Base-by-base conservation (phyloP, 441 rosid genomes). In the Populus hybrid region DNA sequence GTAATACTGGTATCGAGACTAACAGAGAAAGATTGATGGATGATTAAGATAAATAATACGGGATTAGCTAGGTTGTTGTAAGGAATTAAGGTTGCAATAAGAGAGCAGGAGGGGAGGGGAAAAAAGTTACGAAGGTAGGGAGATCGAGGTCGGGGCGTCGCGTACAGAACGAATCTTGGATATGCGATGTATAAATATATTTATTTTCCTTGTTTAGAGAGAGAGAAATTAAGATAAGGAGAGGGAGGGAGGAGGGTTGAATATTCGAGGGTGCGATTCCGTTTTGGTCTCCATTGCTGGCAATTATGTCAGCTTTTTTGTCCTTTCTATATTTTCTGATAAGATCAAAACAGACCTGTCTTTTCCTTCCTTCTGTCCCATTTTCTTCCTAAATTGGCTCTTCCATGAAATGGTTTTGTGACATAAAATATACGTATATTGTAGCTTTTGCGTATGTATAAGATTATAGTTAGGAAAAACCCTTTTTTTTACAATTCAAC, bases 71-170 rank as follows among this genome's bases (percentile, higher is more conserved):
- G 32, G 59, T n/a, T 35, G 21, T 73, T 59, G 75, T 20, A 20
- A 67, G 12, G 10, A 61, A 34, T 11, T 10, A n/a, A 10, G 73
- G 24, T 23, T 53, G 67, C 32, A 5, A 50, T 10, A 4, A 28
- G 80, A 68, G 70, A 12, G 70, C 10, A 23, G 34, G 66, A 28
- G 30, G 36, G 67, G 69, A 24, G 65, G 63, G 72, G 61, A 3
- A 30, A 12, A 30, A 53, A 42, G 38, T 12, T 18, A 20, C 6
- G 7, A 64, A 34, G 46, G 20, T 1, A 57, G 28, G 6, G 6
- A 72, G 77, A 71, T 74, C 92, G 76, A 85, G 79, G 94, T 90
- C 99, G 95, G 86, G 86, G 84, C 96, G 98, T 91, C 99, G 99
- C 99, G 84, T 91, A 86, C 81, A 34, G 77, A 79, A 83, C 82